Evolutionary conservation across 1,139 yeast genomes (phyloP), one percentile per base, ranked within the genome.

Genomic region (Hanseniaspora sp.): DNA sequence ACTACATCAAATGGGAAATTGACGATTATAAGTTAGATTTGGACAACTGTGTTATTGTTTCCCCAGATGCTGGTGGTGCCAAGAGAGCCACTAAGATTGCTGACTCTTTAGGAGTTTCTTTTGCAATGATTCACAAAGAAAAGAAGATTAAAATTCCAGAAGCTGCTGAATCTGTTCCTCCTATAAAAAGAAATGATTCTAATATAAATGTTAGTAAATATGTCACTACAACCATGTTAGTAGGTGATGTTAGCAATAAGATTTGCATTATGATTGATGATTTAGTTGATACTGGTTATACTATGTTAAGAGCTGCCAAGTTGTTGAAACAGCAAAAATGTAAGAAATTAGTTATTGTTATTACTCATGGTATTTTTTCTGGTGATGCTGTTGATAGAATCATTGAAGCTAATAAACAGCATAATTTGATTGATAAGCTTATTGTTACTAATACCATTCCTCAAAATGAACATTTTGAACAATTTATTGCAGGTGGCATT

Each of bases 21-120:
- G 90, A 94, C 17, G 71, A 84, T 60, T 86, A 80, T 66, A 78
- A 78, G 59, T 15, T 44, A n/a, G 54, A 51, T 28, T 15, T 51
- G 5, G 54, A 51, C 40, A 83, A 86, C 40, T 83, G 88, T 55
- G 95, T 88, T 12, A 80, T 90, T 61, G 96, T 90, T 34, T 86
- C 95, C 0, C 96, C 96, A 0, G 96, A 90, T 69, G 90, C 96
- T 51, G 97, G 97, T 64, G 98, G 97, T 58, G 97, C 97, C 52
- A 92, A 92, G 67, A 74, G 97, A 59, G 97, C 98, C 37, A 86
- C 96, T 1, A 83, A 92, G 1, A 78, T 92, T 59, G 98, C 98
- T 1, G 99, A 92, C 69, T 79, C 86, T 0, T 72, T 94, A 58
- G 92, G 88, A 23, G 79, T 94, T 72, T 78, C 90, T 37, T 90